phyloP scores from a whole-genome alignment of 805 yeast species.

The Saccharomycopsis selenospora region DNA sequence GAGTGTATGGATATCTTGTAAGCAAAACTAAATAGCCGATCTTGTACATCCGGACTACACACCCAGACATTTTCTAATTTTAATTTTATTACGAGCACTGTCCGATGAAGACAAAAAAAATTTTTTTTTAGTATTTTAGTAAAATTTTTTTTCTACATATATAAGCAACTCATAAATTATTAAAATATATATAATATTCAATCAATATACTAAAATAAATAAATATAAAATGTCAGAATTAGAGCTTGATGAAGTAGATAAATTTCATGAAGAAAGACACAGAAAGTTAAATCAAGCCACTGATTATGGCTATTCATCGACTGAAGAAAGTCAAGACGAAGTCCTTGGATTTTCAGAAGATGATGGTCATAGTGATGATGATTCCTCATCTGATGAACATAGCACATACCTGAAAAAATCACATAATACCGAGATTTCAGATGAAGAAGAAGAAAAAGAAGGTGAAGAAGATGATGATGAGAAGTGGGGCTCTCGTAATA shows the following conservation, averaged over 20 bases:
- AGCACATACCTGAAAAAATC: conserved; percentile 25
- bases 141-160: too few species aligned
- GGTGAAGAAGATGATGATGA: conserved; percentile 35
- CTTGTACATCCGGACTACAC: too few species aligned
- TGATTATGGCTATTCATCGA: conserved; percentile 8
- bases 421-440: conserved; percentile 26
- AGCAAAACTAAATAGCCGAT: too few species aligned
- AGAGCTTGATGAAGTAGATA: conserved; percentile 20
- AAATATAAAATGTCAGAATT: conserved; percentile 18
- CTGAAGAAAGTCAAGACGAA: conserved; percentile 17
- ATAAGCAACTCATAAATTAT: too few species aligned
- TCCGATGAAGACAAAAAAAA: too few species aligned
- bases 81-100: too few species aligned
- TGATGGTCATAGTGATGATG: conserved; percentile 25
- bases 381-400: conserved; percentile 27
- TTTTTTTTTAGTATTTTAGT: too few species aligned
- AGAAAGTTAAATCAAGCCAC: conserved; percentile 7
- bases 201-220: not conserved
- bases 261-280: conserved; percentile 11
- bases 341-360: conserved; percentile 23
- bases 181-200: too few species aligned
- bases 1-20: too few species aligned
- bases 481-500: conserved; percentile 39
- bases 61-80: too few species aligned
- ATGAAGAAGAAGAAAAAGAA: conserved; percentile 26